Evolutionary conservation across 2,329 filamentous ascomycete genomes (phyloP).

Genomic region (Fusarium nelsonii): DNA sequence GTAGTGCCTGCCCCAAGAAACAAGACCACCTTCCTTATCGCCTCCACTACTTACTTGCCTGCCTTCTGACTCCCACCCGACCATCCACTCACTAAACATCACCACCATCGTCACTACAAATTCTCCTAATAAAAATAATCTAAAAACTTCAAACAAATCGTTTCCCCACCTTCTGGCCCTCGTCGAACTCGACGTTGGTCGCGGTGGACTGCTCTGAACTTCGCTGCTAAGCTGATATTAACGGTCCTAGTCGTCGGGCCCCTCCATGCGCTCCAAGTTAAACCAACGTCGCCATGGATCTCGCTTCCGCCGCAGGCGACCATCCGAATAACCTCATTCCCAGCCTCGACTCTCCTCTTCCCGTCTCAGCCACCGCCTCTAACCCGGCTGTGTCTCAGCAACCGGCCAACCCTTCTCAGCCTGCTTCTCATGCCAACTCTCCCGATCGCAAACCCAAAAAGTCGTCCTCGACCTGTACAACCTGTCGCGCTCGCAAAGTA

Average conservation of each 20-base stretch:
- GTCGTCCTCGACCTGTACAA: slow-evolving; percentile 64
- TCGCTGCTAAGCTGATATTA: slow-evolving; percentile 33
- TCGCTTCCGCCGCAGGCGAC: slow-evolving; percentile 47
- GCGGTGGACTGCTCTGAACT: slow-evolving; percentile 36
- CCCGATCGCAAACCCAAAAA: slow-evolving; percentile 56
- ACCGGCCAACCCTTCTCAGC: slow-evolving; percentile 36
- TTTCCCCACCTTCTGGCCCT: slow-evolving; percentile 25
- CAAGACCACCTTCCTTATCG: slow-evolving; percentile 26
- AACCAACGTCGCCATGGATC: slow-evolving; percentile 47
- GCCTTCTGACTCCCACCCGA: slow-evolving; percentile 31
- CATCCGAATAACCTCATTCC: slow-evolving; percentile 47
- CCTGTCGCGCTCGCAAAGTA: slow-evolving; percentile 68
- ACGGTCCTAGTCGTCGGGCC: slow-evolving; percentile 33
- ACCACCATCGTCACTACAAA: slow-evolving; percentile 30
- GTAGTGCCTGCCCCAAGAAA: slow-evolving; percentile 7
- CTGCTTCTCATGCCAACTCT: slow-evolving; percentile 47
- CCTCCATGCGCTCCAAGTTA: slow-evolving; percentile 45
- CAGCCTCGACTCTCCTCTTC: slow-evolving; percentile 46
- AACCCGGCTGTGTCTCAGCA: slow-evolving; percentile 31
- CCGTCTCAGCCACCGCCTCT: slow-evolving; percentile 13
- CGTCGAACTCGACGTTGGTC: slow-evolving; percentile 33
- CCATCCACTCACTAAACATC: slow-evolving; percentile 23
- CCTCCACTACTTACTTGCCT: slow-evolving; percentile 34
- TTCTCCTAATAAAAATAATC: slow-evolving; percentile 21
- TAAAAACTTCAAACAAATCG: slow-evolving; percentile 11